Evolutionary conservation across 345 rosid genomes (phyloP).

Genomic region (Salix brachista): DNA sequence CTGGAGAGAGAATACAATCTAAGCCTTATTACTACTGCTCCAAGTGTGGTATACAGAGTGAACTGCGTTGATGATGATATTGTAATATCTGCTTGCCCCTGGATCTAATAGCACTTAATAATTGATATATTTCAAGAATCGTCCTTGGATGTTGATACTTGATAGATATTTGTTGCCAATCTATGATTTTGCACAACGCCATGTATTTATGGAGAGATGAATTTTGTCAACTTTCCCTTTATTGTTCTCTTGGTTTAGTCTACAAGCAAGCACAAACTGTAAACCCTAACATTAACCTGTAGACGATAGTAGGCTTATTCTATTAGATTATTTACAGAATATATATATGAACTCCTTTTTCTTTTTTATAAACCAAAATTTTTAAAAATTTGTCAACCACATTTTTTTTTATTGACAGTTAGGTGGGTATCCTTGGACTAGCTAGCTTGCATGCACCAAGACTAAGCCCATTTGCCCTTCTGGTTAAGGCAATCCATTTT

Average conservation of each 20-base stretch:
- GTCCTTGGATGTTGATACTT: background rate
- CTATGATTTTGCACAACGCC: background rate
- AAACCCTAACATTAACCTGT: background rate
- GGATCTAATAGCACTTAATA: background rate
- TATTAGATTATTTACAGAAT: background rate
- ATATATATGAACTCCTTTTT: background rate
- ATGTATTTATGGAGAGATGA: background rate
- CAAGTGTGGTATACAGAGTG: slow-evolving; percentile 97
- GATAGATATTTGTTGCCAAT: background rate
- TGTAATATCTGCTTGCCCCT: slow-evolving; percentile 57
- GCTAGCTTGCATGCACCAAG: background rate
- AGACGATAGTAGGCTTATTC: background rate
- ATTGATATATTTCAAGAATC: slow-evolving; percentile 4
- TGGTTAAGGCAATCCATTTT: background rate
- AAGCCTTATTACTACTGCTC: slow-evolving; percentile 96
- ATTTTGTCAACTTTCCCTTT: background rate
- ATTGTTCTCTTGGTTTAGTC: background rate
- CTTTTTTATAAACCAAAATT: background rate
- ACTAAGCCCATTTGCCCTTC: background rate
- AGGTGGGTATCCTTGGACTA: background rate
- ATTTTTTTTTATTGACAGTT: background rate
- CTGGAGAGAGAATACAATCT: slow-evolving; percentile 96
- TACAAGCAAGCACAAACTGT: background rate
- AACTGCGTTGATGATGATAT: slow-evolving; percentile 62
- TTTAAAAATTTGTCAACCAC: background rate